Percentiles rank a stretch among this genome's conserved stretches.
These are phyloP conservation scores for Trichoderma atrobrunneum DNA, from an alignment of 2,329 filamentous ascomycete species.

Conservation along the genomic window DNA sequence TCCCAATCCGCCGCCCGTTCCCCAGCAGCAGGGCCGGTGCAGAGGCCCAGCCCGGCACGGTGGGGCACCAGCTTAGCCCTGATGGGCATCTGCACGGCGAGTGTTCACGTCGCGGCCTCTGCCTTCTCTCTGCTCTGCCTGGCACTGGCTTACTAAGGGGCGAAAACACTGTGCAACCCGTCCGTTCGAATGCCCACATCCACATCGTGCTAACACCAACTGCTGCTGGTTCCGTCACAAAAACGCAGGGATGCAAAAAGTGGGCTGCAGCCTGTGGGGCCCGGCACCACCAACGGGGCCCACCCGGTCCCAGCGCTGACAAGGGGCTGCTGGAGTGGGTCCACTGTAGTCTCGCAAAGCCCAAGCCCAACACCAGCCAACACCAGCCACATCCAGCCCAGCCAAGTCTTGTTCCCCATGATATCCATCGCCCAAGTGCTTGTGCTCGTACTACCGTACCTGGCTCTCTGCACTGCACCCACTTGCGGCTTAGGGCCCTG, in stretches of 20 bases:
- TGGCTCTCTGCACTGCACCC: neutral
- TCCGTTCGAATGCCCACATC: no score
- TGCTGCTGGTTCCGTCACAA: neutral
- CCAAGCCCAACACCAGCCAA: conserved; percentile 9
- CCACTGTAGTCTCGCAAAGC: neutral
- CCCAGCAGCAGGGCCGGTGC: conserved; percentile 7
- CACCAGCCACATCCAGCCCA: neutral
- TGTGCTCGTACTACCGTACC: neutral
- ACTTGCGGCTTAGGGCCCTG: neutral
- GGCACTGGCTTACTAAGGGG: neutral
- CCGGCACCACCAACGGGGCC: neutral
- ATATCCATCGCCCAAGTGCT: neutral
- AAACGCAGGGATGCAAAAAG: neutral
- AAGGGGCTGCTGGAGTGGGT: neutral
- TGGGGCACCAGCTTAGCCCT: conserved; percentile 1
- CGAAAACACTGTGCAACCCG: no score
- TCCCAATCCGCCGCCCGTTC: conserved; percentile 9
- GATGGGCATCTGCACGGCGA: neutral
- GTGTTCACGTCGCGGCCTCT: neutral
- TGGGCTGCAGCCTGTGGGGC: neutral
- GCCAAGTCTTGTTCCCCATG: conserved; percentile 1
- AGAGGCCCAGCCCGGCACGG: conserved; percentile 15
- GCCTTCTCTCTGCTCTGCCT: neutral
- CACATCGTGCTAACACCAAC: neutral
- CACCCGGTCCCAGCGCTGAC: neutral